phyloP scores from a whole-genome alignment of 352 stramenopile genomes.

The Blastocystis hominis region DNA sequence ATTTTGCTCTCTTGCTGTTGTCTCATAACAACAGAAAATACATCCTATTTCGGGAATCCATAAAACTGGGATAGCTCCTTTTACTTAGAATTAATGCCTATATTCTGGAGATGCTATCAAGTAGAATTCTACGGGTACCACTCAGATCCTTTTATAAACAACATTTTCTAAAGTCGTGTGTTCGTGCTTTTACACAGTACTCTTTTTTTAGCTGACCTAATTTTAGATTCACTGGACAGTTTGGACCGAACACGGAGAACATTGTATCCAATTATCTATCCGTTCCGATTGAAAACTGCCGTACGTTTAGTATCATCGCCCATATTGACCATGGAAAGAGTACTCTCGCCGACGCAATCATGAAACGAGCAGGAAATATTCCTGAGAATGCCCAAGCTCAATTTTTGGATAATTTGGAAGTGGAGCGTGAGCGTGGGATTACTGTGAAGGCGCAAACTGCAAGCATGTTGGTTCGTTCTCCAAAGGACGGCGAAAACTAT shows the following conservation, averaged over 20 bases:
- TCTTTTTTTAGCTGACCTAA: neutral
- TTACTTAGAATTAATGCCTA: neutral
- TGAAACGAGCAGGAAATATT: constrained; percentile 72
- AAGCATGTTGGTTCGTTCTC: constrained; percentile 79
- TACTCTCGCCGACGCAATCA: constrained; percentile 76
- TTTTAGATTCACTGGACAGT: constrained; percentile 20
- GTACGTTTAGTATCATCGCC: constrained; percentile 81
- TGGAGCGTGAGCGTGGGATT: constrained; percentile 92
- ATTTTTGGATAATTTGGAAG: constrained; percentile 60
- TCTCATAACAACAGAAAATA: too few species aligned
- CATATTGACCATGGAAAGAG: constrained; percentile 81
- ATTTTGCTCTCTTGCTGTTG: too few species aligned
- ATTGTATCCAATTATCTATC: constrained; percentile 63
- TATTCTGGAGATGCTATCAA: neutral
- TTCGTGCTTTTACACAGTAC: neutral
- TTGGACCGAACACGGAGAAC: constrained; percentile 16
- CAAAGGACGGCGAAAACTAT: constrained; percentile 67
- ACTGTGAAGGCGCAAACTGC: constrained; percentile 94
- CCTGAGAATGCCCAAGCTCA: constrained; percentile 18
- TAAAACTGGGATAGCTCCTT: too few species aligned
- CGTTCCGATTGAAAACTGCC: constrained; percentile 66
- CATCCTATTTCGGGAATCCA: too few species aligned
- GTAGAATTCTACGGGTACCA: neutral
- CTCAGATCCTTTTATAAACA: neutral
- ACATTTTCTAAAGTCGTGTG: neutral